Base-by-base conservation (phyloP, 2,329 filamentous ascomycete species). In the Daldinia sp. region DNA sequence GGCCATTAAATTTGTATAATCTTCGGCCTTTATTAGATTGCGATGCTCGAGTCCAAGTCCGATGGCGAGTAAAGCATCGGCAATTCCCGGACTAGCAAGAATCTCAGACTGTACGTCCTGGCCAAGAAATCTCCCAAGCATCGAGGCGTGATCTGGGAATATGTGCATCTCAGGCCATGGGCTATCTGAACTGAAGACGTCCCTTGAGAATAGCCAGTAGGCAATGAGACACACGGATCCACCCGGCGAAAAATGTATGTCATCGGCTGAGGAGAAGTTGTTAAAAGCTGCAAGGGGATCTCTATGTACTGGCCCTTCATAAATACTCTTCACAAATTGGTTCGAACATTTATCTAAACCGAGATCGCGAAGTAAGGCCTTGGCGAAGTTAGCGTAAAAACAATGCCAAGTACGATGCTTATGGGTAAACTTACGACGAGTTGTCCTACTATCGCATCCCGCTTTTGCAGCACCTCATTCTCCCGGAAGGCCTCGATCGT, bases 361-460 rank as follows among this genome's bases (percentile, higher is more conserved):
- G 1, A 92, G 78, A 75, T 91, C 89, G 59, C 88, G 84, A 15
- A 90, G 87, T 60, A 93, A 82, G 18, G 90, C 88, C 82, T 90
- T 63, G 26, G 18, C n/a, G 6, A 57, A 20, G 57, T 73, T 28
- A 76, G 72, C 28, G 23, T 35, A 7, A 50, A 37, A 30, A 62
- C 20, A n/a, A 59, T 50, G 51, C 2, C 15, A 37, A 13, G 39
- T 18, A 26, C 26, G 61, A 64, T 20, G 63, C 39, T 41, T 15
- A 20, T 10, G 72, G 18, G 18, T 26, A 6, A 44, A 83, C 87
- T 78, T 80, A 90, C 89, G 69, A 90, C 89, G 26, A 94, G 80
- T 75, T 94, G 90, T 0, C 92, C 92, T n/a, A 93, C 85, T 53
- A 92, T 86, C 6, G 87, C 86, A 68, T 92, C 88, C 65, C 88